These are phyloP conservation scores for Pichia ethanolica DNA, from an alignment of 805 yeast genomes.

Conservation along the genomic window DNA sequence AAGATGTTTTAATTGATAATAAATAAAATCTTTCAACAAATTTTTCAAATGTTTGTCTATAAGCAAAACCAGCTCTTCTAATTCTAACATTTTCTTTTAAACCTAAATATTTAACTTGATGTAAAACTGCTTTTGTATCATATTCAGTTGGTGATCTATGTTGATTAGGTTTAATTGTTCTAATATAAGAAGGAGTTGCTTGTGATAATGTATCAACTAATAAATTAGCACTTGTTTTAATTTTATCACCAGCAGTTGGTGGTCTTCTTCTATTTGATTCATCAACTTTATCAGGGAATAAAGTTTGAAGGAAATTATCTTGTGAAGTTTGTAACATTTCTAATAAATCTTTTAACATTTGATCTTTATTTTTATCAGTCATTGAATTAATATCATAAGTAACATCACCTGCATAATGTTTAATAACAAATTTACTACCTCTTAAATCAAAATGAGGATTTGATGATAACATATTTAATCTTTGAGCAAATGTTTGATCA, in stretches of 20 bases:
- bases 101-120: slow-evolving; percentile 93
- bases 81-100: slow-evolving; percentile 94
- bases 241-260: slow-evolving; percentile 94
- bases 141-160: slow-evolving; percentile 85
- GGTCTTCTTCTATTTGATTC: slow-evolving; percentile 69
- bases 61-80: slow-evolving; percentile 98
- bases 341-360: slow-evolving; percentile 77
- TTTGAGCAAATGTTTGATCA: slow-evolving; percentile 90
- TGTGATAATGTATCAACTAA: slow-evolving; percentile 82
- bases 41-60: slow-evolving; percentile 92
- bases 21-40: slow-evolving; percentile 91
- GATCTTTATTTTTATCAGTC: slow-evolving; percentile 97
- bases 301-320: slow-evolving; percentile 49
- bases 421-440: slow-evolving; percentile 77
- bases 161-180: slow-evolving; percentile 97
- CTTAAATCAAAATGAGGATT: slow-evolving; percentile 89
- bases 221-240: slow-evolving; percentile 83
- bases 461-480: slow-evolving; percentile 73
- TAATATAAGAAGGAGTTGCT: slow-evolving; percentile 91
- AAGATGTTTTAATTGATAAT: slow-evolving; percentile 81
- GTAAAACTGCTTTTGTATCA: slow-evolving; percentile 82
- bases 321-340: slow-evolving; percentile 69
- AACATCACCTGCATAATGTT: slow-evolving; percentile 98
- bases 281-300: slow-evolving; percentile 63
- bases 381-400: slow-evolving; percentile 81